Evolutionary conservation across 208 protist genomes (phyloP).

Genomic region (Zelonia costaricensis): DNA sequence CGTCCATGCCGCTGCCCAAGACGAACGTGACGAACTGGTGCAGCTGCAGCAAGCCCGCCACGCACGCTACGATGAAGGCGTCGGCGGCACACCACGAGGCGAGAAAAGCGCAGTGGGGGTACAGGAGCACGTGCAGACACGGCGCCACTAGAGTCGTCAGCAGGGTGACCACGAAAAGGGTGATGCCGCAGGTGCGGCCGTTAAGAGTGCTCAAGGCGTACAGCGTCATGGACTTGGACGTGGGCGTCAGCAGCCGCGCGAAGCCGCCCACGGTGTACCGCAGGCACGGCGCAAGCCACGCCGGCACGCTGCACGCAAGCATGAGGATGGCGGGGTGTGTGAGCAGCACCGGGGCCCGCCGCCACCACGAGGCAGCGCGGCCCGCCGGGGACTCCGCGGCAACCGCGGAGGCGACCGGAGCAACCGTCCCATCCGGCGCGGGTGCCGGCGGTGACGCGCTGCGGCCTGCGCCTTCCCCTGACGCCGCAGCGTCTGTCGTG

Average conservation of each 20-base stretch:
- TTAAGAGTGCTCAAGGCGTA: slow-evolving; percentile 23
- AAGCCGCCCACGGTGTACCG: slow-evolving; percentile 31
- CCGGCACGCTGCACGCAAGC: slow-evolving; percentile 30
- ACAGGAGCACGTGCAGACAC: slow-evolving; percentile 32
- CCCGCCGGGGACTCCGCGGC: not conserved
- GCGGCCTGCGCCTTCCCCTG: too few species aligned
- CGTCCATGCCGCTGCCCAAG: slow-evolving; percentile 55
- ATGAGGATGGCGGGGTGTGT: slow-evolving; percentile 4
- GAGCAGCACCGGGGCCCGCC: too few species aligned
- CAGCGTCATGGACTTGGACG: slow-evolving; percentile 19
- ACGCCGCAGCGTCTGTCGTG: too few species aligned
- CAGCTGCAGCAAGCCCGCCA: slow-evolving; percentile 90
- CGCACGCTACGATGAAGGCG: slow-evolving; percentile 86
- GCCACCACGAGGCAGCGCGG: too few species aligned
- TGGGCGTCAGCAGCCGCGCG: slow-evolving; percentile 28
- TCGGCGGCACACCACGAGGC: slow-evolving; percentile 93
- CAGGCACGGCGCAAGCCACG: slow-evolving; percentile 39
- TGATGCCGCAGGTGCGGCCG: not conserved
- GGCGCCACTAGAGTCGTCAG: slow-evolving; percentile 52
- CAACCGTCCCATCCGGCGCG: not conserved
- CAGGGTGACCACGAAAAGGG: slow-evolving; percentile 23
- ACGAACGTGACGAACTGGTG: slow-evolving; percentile 92
- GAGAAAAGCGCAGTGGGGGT: slow-evolving; percentile 30
- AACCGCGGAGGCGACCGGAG: not conserved
- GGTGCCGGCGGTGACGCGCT: not conserved